A percentile compares a stretch with the other conserved stretches of the same genome.
These are phyloP conservation scores for Prunella vulgaris DNA, from an alignment of 257 asterid species.

Conservation along the genomic window DNA sequence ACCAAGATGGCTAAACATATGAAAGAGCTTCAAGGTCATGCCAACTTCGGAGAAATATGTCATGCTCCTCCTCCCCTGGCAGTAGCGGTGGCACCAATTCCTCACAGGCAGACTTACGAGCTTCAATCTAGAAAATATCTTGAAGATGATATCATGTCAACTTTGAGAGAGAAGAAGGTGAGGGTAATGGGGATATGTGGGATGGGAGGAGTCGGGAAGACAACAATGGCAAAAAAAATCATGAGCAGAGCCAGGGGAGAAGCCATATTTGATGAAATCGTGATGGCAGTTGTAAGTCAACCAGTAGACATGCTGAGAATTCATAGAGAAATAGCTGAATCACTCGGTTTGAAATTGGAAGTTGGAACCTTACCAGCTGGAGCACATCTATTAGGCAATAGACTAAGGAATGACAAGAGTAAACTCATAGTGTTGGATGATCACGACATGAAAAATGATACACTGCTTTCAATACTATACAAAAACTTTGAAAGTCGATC, in stretches of 20 bases:
- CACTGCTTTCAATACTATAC: no score
- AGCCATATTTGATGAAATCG: constrained; percentile 10
- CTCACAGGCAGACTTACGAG: background rate
- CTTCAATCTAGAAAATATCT: constrained; percentile 1
- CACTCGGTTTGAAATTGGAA: no score
- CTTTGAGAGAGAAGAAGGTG: background rate
- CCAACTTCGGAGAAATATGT: no score
- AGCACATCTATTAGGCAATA: no score
- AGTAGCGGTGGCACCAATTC: background rate
- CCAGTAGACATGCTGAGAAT: background rate
- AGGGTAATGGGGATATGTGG: background rate
- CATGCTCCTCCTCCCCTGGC: background rate
- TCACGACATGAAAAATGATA: no score
- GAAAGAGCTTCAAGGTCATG: no score
- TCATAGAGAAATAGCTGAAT: no score
- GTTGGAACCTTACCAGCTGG: no score
- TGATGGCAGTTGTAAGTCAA: constrained; percentile 5
- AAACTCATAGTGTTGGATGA: constrained; percentile 31
- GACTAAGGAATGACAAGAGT: background rate
- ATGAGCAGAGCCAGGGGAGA: background rate
- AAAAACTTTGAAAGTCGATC: no score
- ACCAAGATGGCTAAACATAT: no score
- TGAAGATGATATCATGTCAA: constrained; percentile 3
- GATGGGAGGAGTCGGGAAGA: background rate
- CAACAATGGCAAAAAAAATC: no score